A percentile compares a stretch with the other conserved stretches of the same genome.
phyloP scores from a whole-genome alignment of 306 rosid species.

The Cyamopsis tetragonoloba region DNA sequence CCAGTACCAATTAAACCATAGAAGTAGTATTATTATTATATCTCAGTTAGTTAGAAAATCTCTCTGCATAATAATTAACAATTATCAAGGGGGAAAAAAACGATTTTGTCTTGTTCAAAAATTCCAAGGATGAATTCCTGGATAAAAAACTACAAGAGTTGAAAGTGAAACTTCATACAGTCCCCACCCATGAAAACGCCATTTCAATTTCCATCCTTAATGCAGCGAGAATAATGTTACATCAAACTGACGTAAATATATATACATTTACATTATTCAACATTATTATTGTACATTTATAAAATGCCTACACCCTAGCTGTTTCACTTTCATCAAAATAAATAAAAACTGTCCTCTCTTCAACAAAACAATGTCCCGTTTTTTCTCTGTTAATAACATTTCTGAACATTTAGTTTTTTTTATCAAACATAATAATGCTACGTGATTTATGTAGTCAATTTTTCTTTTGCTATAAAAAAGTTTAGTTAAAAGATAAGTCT shows the following conservation, averaged over 20 bases:
- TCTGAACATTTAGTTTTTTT: background rate
- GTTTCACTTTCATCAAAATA: background rate
- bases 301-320: background rate
- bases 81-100: background rate
- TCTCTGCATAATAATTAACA: too few relatives aligned
- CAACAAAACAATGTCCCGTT: background rate
- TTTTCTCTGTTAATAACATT: too few relatives aligned
- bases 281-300: background rate
- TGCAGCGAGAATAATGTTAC: constrained; percentile 30
- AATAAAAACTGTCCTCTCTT: background rate
- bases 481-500: too few relatives aligned
- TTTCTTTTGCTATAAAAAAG: too few relatives aligned
- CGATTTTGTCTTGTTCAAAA: background rate
- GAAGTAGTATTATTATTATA: too few relatives aligned
- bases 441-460: background rate
- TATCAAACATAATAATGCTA: background rate
- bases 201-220: constrained; percentile 20
- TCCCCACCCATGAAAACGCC: constrained; percentile 25
- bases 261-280: too few relatives aligned
- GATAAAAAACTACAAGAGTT: constrained; percentile 22
- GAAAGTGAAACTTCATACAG: constrained; percentile 29
- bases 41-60: too few relatives aligned
- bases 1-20: too few relatives aligned
- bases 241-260: constrained; percentile 19
- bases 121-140: background rate